Conservation (phyloP, 164 flowering plant genomes). For the Cinnamomum chago region DNA sequence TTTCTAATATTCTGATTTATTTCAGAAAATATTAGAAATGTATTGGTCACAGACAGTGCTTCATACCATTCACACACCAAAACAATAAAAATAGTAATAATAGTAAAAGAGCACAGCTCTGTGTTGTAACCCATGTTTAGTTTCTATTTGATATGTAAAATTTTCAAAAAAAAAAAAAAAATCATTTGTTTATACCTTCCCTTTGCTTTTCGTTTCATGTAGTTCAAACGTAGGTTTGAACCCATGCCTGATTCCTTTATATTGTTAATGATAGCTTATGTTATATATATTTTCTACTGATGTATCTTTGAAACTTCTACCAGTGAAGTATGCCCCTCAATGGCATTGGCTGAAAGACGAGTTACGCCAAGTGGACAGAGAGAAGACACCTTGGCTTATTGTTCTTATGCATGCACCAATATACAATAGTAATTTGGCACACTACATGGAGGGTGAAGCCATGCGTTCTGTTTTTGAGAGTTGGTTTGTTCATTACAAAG, state of each 20-base stretch:
- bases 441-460: slow-evolving; percentile 95
- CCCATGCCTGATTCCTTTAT: background rate
- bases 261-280: background rate
- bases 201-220: background rate
- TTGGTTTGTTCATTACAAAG: slow-evolving; percentile 71
- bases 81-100: too few relatives aligned
- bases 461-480: slow-evolving; percentile 74
- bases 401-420: slow-evolving; percentile 90
- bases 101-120: background rate
- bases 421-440: slow-evolving; percentile 79
- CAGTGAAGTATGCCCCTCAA: slow-evolving; percentile 95
- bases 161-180: background rate
- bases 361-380: slow-evolving; percentile 65
- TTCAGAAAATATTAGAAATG: too few relatives aligned
- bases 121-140: background rate
- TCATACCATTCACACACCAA: background rate
- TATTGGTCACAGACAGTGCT: background rate
- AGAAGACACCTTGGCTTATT: slow-evolving; percentile 95
- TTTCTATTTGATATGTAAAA: too few relatives aligned
- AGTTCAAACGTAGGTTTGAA: background rate
- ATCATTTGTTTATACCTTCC: background rate
- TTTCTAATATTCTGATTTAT: too few relatives aligned
- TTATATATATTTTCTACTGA: background rate
- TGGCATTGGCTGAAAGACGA: slow-evolving; percentile 69
- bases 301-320: slow-evolving; percentile 10